phyloP scores from a whole-genome alignment of 2,329 filamentous ascomycete species.

The Colletotrichum endophyticum region DNA sequence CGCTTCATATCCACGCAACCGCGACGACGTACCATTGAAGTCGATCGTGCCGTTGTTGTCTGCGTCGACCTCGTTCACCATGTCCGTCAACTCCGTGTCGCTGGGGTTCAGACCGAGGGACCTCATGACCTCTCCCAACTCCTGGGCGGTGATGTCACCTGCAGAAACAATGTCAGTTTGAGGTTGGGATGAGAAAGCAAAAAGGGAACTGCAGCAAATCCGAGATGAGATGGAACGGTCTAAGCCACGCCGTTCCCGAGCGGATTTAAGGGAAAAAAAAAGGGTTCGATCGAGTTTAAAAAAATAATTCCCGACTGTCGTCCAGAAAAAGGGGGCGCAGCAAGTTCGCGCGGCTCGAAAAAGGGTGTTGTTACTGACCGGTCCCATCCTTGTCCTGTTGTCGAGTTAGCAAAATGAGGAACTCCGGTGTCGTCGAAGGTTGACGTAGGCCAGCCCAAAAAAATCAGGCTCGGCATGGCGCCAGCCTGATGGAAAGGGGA shows the following conservation, averaged over 20 bases:
- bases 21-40: constrained; percentile 73
- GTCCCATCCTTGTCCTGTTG: constrained; percentile 85
- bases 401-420: constrained; percentile 32
- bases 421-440: not conserved
- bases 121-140: constrained; percentile 88
- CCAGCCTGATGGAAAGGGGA: constrained; percentile 6
- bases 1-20: not conserved
- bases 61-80: constrained; percentile 93
- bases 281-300: not conserved
- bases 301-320: not conserved
- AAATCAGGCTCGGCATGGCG: not conserved
- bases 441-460: not conserved
- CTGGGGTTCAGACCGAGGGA: constrained; percentile 89
- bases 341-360: not conserved
- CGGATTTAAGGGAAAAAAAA: not conserved
- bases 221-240: constrained; percentile 12
- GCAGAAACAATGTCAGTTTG: constrained; percentile 29
- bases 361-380: constrained; percentile 64
- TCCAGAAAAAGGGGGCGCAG: not conserved
- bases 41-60: constrained; percentile 94
- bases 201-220: not conserved
- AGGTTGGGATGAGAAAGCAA: constrained; percentile 3
- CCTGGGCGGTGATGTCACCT: constrained; percentile 93
- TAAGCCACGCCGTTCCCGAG: constrained; percentile 1
- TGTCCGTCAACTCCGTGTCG: constrained; percentile 88